phyloP scores from a whole-genome alignment of 2,329 filamentous ascomycete species.

The Xylaria hypoxylon region DNA sequence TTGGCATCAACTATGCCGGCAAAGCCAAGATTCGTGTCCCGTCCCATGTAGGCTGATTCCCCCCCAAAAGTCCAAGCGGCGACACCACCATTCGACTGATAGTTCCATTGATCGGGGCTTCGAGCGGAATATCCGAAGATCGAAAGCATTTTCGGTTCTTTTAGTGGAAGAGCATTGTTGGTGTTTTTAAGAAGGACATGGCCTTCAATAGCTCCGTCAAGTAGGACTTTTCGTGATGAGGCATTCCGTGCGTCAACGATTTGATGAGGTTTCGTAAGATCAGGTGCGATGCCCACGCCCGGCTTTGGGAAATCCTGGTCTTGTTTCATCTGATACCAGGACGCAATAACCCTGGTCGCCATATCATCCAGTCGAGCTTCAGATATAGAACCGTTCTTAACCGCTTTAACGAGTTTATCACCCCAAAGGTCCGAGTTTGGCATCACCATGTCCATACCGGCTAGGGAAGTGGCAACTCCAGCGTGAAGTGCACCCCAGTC shows the following conservation, averaged over 20 bases:
- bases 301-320: slow-evolving; percentile 60
- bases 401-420: slow-evolving; percentile 67
- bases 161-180: slow-evolving; percentile 66
- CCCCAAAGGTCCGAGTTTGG: slow-evolving; percentile 55
- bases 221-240: slow-evolving; percentile 54
- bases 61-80: slow-evolving; percentile 56
- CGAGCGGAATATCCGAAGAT: slow-evolving; percentile 72
- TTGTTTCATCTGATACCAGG: slow-evolving; percentile 68
- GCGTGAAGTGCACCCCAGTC: slow-evolving; percentile 70
- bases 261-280: slow-evolving; percentile 62
- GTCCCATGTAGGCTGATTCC: slow-evolving; percentile 53
- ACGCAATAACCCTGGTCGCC: slow-evolving; percentile 64
- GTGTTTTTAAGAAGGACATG: slow-evolving; percentile 74
- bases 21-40: slow-evolving; percentile 48
- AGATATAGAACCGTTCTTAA: slow-evolving; percentile 70
- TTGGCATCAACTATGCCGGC: slow-evolving; percentile 48
- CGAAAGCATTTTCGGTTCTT: slow-evolving; percentile 62
- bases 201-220: slow-evolving; percentile 71
- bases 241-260: slow-evolving; percentile 67
- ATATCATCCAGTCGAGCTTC: slow-evolving; percentile 70
- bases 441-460: slow-evolving; percentile 69
- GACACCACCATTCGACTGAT: slow-evolving; percentile 54
- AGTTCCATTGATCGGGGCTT: slow-evolving; percentile 57
- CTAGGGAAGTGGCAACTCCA: slow-evolving; percentile 64
- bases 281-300: slow-evolving; percentile 63